Percentiles rank a stretch among this genome's conserved stretches.
phyloP scores from a whole-genome alignment of 495 filamentous ascomycete species.

The Neurospora africana region DNA sequence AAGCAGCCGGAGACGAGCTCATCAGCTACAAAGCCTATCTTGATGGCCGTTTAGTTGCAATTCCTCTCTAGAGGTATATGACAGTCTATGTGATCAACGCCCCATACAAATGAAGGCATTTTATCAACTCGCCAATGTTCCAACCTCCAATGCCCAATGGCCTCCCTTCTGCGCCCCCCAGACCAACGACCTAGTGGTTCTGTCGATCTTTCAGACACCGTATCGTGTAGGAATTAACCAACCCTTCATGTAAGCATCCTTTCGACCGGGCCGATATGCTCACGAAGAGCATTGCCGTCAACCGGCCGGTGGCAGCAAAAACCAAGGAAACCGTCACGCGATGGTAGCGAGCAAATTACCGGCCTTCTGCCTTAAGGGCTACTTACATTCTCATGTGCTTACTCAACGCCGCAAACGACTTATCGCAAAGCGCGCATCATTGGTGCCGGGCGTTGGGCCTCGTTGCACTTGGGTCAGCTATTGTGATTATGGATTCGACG shows the following conservation, averaged over 20 bases:
- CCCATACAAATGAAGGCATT: not conserved
- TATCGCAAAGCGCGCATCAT: not conserved
- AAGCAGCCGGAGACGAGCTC: not conserved
- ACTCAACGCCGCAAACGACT: not conserved
- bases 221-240: not conserved
- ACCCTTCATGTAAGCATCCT: not conserved
- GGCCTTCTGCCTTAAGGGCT: not conserved
- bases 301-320: not conserved
- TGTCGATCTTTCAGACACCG: not conserved
- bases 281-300: not conserved
- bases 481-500: not conserved
- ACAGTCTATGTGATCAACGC: not conserved
- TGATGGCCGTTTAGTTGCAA: not conserved
- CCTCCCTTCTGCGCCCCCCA: not conserved
- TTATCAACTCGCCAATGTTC: not conserved
- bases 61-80: not conserved
- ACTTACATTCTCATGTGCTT: not conserved
- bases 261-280: not conserved
- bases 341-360: not conserved
- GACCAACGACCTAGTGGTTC: not conserved
- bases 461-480: not conserved
- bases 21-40: not conserved
- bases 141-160: not conserved
- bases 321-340: not conserved
- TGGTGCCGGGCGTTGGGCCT: not conserved